Base-by-base conservation (phyloP, 2,329 filamentous ascomycete genomes). In the Sclerotinia minor region DNA sequence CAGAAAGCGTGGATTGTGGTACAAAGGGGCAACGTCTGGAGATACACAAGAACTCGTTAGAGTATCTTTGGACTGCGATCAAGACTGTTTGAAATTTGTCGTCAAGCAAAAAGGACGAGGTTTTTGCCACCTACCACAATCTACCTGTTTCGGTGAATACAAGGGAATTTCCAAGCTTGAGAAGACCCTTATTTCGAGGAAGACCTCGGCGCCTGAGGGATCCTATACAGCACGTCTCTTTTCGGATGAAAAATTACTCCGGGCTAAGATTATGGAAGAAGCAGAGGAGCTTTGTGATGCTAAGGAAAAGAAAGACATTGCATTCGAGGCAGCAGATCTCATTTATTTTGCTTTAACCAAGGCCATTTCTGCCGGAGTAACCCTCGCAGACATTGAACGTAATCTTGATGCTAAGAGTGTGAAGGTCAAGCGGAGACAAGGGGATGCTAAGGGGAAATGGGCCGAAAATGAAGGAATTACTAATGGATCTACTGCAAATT, bases 241-340 rank as follows among this genome's bases (percentile, higher is more conserved):
- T 83, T 94, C 90, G 24, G 95, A 99, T 71, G 87, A 92, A 73
- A 94, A 96, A 78, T 85, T 99, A 67, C 81, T 97, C 65, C 86
- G 92, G 54, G 95, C 95, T 3, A 99, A 99, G 84, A 97, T 99
- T 67, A 96, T 98, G 88, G 95, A 99, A 79, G 95, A 99, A 79
- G 95, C 95, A 0, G 92, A 96, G 76, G 95, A 99, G 81, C 84
- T 99, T 53, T 97, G 94, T 76, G 88, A 95, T 71, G 94, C 95
- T 21, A 88, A 88, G 72, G 89, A 88, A 0, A 90, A 91, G 69
- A 85, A 94, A 71, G 91, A 98, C 19, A 86, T 97, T 70, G 92
- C 95, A 2, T 96, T 96, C 71, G 95, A 99, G 79, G 93, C 95
- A 11, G 95, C 95, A 0, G 95, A 99, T 77, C 82, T 99, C 67